These are phyloP conservation scores for Calonectria pauciramosa DNA, from an alignment of 2,329 filamentous ascomycete species.

Conservation along the genomic window DNA sequence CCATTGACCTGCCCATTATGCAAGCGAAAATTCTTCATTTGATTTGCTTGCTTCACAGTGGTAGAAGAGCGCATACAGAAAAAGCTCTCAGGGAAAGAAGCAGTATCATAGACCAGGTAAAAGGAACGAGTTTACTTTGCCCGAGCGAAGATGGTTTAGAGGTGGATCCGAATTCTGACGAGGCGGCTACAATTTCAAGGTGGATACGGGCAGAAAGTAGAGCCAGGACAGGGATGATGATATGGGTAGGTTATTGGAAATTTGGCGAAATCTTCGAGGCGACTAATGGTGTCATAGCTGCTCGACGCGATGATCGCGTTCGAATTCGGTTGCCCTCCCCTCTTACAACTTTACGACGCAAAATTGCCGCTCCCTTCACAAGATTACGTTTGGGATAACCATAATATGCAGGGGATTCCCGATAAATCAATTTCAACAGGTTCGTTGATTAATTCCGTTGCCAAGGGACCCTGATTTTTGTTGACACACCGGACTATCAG, in stretches of 20 bases:
- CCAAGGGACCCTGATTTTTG: not conserved
- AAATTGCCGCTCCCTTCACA: not conserved
- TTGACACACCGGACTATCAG: not conserved
- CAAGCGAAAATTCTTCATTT: not conserved
- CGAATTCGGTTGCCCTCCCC: not conserved
- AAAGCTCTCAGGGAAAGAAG: not conserved
- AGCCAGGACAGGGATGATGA: slow-evolving; percentile 5
- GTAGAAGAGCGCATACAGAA: not conserved
- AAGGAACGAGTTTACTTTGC: not conserved
- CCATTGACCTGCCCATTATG: not conserved
- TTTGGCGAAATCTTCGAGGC: not conserved
- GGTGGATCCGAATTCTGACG: not conserved
- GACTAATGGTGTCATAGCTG: not conserved
- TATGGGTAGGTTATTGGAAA: not conserved
- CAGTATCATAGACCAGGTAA: not conserved
- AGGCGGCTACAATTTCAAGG: not conserved
- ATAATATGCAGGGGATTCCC: not conserved
- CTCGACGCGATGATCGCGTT: not conserved
- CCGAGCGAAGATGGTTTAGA: too few relatives aligned
- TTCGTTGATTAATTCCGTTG: not conserved
- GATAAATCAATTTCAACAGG: not conserved
- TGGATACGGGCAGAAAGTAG: not conserved
- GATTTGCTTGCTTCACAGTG: slow-evolving; percentile 1
- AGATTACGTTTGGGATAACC: not conserved
- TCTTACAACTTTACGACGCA: not conserved